Evolutionary conservation across 2,329 filamentous ascomycete species (phyloP).

Genomic region (Neurospora crassa): DNA sequence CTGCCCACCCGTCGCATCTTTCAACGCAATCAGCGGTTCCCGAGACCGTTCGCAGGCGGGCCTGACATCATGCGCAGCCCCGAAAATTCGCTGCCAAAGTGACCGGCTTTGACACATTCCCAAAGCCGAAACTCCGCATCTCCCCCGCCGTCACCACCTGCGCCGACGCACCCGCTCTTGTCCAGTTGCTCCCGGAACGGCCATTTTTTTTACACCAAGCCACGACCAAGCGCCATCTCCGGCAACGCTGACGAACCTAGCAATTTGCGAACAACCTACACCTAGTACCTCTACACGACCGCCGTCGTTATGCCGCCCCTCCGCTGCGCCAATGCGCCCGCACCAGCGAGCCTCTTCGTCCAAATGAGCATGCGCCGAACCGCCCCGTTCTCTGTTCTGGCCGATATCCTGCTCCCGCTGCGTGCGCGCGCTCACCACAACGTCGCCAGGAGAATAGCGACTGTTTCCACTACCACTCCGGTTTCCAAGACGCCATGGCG

Average conservation of each 20-base stretch:
- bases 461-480: neutral
- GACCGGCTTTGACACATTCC: neutral
- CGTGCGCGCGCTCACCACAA: conserved; percentile 10
- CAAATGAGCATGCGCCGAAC: conserved; percentile 24
- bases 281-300: neutral
- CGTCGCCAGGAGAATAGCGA: conserved; percentile 1
- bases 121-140: neutral
- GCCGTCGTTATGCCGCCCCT: conserved; percentile 10
- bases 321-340: conserved; percentile 30
- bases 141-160: conserved; percentile 1
- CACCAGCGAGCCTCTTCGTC: conserved; percentile 31
- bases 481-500: neutral
- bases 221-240: neutral
- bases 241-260: neutral
- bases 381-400: conserved; percentile 22
- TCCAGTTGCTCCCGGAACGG: neutral
- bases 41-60: neutral
- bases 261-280: neutral
- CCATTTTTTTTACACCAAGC: neutral
- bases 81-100: neutral
- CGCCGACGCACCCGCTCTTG: conserved; percentile 1
- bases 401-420: conserved; percentile 31
- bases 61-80: neutral
- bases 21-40: neutral
- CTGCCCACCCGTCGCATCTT: neutral